Evolutionary conservation across 257 asterid species (phyloP), one percentile per base, ranked within the genome.

Genomic region (Jasminum sambac): DNA sequence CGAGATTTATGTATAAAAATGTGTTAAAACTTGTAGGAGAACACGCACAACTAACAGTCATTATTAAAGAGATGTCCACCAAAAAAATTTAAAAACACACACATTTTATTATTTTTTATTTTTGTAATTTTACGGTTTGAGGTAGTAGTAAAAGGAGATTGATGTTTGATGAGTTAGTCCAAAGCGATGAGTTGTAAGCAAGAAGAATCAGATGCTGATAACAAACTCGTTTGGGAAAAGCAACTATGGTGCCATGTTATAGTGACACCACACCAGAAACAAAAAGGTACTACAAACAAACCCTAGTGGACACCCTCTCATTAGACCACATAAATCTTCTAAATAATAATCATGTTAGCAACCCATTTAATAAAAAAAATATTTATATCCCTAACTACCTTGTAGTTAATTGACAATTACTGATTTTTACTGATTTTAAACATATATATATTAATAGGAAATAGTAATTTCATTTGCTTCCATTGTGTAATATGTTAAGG

Each of bases 161-260:
- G 26, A 19, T 19, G 17, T 52, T 21, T 17, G 9, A 50, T 6
- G 62, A 21, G 25, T 52, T 11, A 69, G 23, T 11, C 50, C 14
- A 21, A 14, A 2, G 59, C 44, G 1, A 34, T 19, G 75, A 76
- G 67, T 17, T 69, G 72, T 60, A 14, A 11, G 42, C n/a, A 25
- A 66, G 86, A 55, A 55, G 61, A 76, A 82, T 78, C 68, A 62
- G 83, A 78, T 78, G 81, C 83, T 23, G 71, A 55, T 60, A 37
- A 10, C 3, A 1, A 2, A 21, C 36, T 55, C 34, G 14, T 19
- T 23, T 21, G n/a, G 11, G 58, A 72, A 62, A 81, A 71, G 43
- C 74, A 59, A 58, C 9, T 57, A 43, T 65, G 43, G 75, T 73
- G 77, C 38, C 19, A 26, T 24, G 43, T 24, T 61, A 82, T 25